Base-by-base conservation (phyloP, 768 basidiomycete species). In the Hypholoma sublateritium region DNA sequence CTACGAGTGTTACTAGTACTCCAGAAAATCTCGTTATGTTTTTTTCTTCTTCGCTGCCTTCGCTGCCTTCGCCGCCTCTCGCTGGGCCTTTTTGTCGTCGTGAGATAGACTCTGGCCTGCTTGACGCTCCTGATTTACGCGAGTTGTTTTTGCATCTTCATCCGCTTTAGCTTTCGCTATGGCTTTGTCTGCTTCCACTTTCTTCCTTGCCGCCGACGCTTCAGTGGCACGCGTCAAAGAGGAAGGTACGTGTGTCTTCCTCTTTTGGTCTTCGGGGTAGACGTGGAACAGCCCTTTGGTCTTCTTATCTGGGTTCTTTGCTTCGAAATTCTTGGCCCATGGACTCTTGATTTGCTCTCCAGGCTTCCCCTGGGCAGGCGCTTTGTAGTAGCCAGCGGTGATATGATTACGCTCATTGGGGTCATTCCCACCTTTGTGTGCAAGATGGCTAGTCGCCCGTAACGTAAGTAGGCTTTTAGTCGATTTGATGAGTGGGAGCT, bases 331-430 rank as follows among this genome's bases (percentile, higher is more conserved):
- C 16, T 41, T 19, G 9, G 51, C 17, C 51, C 51, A 53, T n/a
- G 51, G 51, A 42, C 51, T 53, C 39, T 53, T 53, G 39, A 53
- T 53, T 19, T 53, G 51, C 39, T 53, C 51, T n/a, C 51, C 51
- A 12, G 37, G 28, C 24, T 53, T 37, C 13, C 51, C 51, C n/a
- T 25, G 8, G 11, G 25, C 22, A 9, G 51, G 21, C 7, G 51
- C 21, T 14, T 37, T 42, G 17, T 41, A 41, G 39, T 53, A 53
- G 2, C 51, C 51, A 5, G 41, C 51, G n/a, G 51, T 53, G 11
- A 53, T 39, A 9, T 53, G 51, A 21, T 53, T 53, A 5, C 41
- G 36, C 21, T 53, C 51, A 25, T 53, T 53, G 11, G 51, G 51
- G 16, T 53, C 51, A n/a, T n/a, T 53, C 12, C 51, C 51, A 7